Base-by-base conservation (phyloP, 202 grass and related monocot species). In the Digitaria exilis region DNA sequence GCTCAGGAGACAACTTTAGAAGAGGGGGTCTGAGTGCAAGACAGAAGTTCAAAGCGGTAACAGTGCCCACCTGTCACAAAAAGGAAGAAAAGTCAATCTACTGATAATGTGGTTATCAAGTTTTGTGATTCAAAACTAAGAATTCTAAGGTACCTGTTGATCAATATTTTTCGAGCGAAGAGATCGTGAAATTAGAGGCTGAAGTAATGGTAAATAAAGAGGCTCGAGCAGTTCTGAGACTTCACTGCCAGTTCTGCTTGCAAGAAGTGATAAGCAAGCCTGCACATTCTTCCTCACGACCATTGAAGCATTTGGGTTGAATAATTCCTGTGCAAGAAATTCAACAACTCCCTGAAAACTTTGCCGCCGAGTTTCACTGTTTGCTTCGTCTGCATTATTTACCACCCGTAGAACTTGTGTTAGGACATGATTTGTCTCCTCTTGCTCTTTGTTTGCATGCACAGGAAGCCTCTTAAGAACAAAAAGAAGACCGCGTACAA, bases 321-420 rank as follows among this genome's bases (percentile, higher is more conserved):
- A 99, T 15, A 99, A 90, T 61, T 99, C 96, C 6, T 82, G 26
- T 45, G 96, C 93, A 73, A 99, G 77, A 87, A 94, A 96, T 73
- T 99, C 96, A 48, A 99, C 89, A 22, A 96, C 96, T 39, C 96
- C 96, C 64, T 96, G 91, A 81, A 99, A 99, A 90, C 96, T 99
- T 81, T 96, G 89, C 18, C 91, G 75, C 29, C 89, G 89, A 66
- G 85, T 81, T 74, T 99, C 96, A 86, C 89, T 99, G 84, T 99
- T 99, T 87, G 96, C 93, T 85, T 99, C 96, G 86, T 99, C 96
- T 69, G 92, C 96, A 79, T 99, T 99, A 80, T 99, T 99, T 77
- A 99, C 96, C 41, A 94, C 96, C 65, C 96, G 84, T 60, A 99
- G 82, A 79, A 99, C 92, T 75, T 96, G 96, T 7, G 89, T 96